Evolutionary conservation across 2,329 filamentous ascomycete genomes (phyloP).

Genomic region (Orbilia blumenaviensis): DNA sequence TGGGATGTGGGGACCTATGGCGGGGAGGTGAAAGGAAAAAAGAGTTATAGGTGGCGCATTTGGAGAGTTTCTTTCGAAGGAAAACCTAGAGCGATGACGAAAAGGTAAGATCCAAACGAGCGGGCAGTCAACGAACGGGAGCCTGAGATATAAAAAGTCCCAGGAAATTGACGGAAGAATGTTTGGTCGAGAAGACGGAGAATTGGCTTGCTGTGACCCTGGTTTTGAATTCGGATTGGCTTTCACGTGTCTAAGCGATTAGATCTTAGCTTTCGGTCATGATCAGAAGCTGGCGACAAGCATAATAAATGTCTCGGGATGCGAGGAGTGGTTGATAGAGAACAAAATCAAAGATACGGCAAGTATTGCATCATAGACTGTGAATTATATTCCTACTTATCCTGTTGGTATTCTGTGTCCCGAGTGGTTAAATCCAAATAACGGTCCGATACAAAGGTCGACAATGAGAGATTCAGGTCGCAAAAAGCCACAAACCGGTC

Average conservation of each 20-base stretch:
- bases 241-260: slow-evolving; percentile 52
- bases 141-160: slow-evolving; percentile 16
- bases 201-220: slow-evolving; percentile 17
- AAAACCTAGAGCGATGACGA: neutral
- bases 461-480: no score
- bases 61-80: neutral
- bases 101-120: neutral
- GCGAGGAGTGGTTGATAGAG: neutral
- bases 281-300: neutral
- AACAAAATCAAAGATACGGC: neutral
- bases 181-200: slow-evolving; percentile 23
- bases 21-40: neutral
- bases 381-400: neutral
- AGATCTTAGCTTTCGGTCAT: slow-evolving; percentile 1
- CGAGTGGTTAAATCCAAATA: neutral
- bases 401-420: no score
- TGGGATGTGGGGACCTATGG: slow-evolving; percentile 11
- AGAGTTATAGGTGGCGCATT: slow-evolving; percentile 29
- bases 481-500: no score
- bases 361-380: slow-evolving; percentile 17
- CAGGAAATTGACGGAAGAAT: slow-evolving; percentile 32
- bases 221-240: slow-evolving; percentile 20
- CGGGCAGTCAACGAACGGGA: neutral
- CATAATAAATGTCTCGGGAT: no score
- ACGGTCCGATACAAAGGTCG: no score